phyloP scores from a whole-genome alignment of 2,329 filamentous ascomycete species.

The Pseudocercospora fijiensis region DNA sequence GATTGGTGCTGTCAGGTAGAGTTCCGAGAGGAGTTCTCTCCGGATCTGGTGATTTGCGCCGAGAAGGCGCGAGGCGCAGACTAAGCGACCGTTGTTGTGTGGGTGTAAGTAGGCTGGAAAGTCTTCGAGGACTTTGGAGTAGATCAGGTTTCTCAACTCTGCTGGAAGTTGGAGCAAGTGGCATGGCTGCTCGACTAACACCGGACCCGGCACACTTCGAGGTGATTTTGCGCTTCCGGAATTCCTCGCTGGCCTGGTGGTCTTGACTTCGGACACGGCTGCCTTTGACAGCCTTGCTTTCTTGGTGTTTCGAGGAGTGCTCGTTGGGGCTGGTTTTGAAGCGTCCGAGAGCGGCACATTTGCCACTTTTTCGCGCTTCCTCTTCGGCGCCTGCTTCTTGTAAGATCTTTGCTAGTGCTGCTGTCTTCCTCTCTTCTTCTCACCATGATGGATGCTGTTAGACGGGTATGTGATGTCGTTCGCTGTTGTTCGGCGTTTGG shows the following conservation, averaged over 20 bases:
- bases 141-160: slow-evolving; percentile 1
- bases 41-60: slow-evolving; percentile 3
- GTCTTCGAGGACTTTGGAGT: neutral
- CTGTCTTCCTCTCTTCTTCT: neutral
- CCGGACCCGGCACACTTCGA: neutral
- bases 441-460: neutral
- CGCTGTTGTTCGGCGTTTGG: neutral
- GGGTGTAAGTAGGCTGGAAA: neutral
- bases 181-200: neutral
- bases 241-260: neutral
- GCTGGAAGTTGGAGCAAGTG: neutral
- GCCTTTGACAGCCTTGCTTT: neutral
- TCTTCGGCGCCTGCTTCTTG: neutral
- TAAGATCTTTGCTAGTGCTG: neutral
- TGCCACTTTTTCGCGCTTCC: neutral
- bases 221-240: neutral
- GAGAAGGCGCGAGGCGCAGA: slow-evolving; percentile 2
- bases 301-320: neutral
- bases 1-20: neutral
- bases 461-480: neutral
- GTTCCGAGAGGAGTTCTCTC: neutral
- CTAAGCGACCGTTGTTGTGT: neutral
- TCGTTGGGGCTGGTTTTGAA: neutral
- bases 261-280: neutral
- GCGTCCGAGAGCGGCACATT: neutral